Base-by-base conservation (phyloP, 805 yeast species). In the Huiozyma naganishii region DNA sequence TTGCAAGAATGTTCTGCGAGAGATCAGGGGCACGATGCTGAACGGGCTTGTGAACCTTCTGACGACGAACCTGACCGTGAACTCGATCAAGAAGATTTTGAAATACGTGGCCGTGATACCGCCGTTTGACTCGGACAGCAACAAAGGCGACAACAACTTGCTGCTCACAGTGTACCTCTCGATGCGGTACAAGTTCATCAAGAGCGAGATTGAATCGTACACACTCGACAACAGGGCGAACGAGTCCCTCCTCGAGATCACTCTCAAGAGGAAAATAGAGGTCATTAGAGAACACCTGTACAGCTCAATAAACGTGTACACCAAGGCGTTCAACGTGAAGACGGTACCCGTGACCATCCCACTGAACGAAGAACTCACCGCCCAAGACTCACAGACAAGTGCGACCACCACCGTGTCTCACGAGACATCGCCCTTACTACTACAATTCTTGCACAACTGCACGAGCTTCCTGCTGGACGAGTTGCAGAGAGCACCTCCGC, bases 41-140 rank as follows among this genome's bases (percentile, higher is more conserved):
- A 71, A 73, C 37, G 87, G 86, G 0, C 65, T 90, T 41, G 73
- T 87, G 17, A 71, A 76, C 47, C 64, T 87, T 42, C 65, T 92
- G 36, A 72, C 81, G 42, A 85, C 95, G 1, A 83, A 86, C 53
- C 66, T 84, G 46, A 83, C 83, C 48, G 87, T 85, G 43, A 79
- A 84, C n/a, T 77, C 83, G 27, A 72, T 86, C 32, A 74, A 87
- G 46, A 87, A 88, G 54, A 80, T 86, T 9, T 69, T 89, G 39
- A 79, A 89, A 28, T 84, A 86, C 50, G 67, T 90, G 48, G 76
- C 76, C 50, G 72, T 89, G 36, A 74, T 87, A 7, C 80, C 78
- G 41, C 76, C 79, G 3, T 73, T 74, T 44, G 61, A 64, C 43
- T 58, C 54, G 6, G 23, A 17, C 4, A 17, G 23, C 23, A 17